Percentiles rank a stretch among this genome's conserved stretches.
phyloP scores from a whole-genome alignment of 257 asterid species.

The Vinca minor region DNA sequence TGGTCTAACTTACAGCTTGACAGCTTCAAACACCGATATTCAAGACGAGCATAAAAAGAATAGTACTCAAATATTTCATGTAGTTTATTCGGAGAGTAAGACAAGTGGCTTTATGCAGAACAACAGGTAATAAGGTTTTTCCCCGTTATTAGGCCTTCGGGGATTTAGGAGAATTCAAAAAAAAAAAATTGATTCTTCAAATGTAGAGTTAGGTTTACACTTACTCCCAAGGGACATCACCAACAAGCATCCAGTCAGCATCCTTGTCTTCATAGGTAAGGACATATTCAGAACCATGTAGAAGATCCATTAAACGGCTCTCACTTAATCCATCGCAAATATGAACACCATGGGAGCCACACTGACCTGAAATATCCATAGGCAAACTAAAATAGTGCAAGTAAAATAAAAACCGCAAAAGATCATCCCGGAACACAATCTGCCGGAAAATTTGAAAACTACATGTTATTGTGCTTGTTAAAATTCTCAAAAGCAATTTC shows the following conservation, averaged over 20 bases:
- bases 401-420: neutral
- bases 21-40: neutral
- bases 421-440: neutral
- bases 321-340: conserved; percentile 38
- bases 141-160: too few species aligned
- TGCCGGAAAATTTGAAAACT: neutral
- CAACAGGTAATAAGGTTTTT: neutral
- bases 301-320: conserved; percentile 61
- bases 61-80: neutral
- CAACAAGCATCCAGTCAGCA: conserved; percentile 97
- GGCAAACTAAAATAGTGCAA: neutral
- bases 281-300: conserved; percentile 75
- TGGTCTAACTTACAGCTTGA: neutral
- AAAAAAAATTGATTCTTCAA: neutral
- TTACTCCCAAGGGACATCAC: conserved; percentile 95
- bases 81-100: neutral
- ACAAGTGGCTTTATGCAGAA: neutral
- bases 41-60: neutral
- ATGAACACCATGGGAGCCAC: conserved; percentile 26
- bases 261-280: conserved; percentile 89
- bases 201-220: conserved; percentile 13
- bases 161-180: too few species aligned
- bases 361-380: conserved; percentile 21
- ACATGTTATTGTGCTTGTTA: neutral
- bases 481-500: conserved; percentile 2